Base-by-base conservation (phyloP, 2,329 filamentous ascomycete species). In the Talaromyces piceae region DNA sequence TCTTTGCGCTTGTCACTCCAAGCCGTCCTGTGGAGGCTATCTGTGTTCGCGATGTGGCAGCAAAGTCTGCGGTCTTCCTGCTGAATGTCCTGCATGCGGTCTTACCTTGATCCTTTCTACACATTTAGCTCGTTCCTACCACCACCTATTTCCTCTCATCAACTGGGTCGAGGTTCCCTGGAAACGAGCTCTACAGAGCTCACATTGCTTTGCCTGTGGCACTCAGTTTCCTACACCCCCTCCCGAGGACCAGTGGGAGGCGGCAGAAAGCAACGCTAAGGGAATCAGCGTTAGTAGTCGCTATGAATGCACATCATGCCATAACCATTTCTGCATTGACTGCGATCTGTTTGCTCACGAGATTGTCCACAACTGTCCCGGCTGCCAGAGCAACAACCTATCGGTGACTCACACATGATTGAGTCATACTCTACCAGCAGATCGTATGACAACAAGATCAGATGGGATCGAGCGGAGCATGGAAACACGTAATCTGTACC, bases 301-400 rank as follows among this genome's bases (percentile, higher is more conserved):
- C 47, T 98, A 98, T 66, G 88, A 87, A 53, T 98, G 93, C 67
- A 81, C 86, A 59, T 83, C 85, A n/a, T 98, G 93, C 68, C 72
- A 79, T 3, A 84, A 87, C 54, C 91, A 97, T 70, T 98, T 97
- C 66, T 98, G 93, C 74, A 94, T 98, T 58, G 93, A 98, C 67
- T 98, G 93, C 67, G 93, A 98, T 67, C 83, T 96, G 22, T 96
- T 93, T 71, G 87, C 88, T 22, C 93, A 98, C 66, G 90, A 96
- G 71, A 82, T 94, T 11, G 80, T 95, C 47, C 91, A 98, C 67
- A 97, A 97, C 69, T 98, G 93, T 63, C 91, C 93, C 0, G 91
- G 91, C 0, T 98, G 93, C 67, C 85, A 84, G 58, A 76, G 74
- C 57, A 65, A 59, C 47, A 61, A 56, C 26, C 9, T 46, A 7